Evolutionary conservation across 148 eudicot species (phyloP), one percentile per base, ranked within the genome.

Genomic region (Camellia lanceoleosa): DNA sequence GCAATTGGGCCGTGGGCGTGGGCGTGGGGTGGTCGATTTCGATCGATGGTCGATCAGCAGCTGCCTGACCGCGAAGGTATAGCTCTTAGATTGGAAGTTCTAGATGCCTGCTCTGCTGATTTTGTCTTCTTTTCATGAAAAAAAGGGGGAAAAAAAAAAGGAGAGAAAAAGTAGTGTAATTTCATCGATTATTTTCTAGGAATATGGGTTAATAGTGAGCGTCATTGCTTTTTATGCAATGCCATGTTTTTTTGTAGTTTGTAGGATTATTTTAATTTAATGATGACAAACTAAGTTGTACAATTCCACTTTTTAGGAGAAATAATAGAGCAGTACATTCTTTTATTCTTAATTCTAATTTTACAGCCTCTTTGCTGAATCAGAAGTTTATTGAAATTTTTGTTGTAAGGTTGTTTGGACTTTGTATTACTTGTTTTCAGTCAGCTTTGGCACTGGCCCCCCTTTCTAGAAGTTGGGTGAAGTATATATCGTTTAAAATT

Each of bases 1-100:
- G 86, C 58, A 87, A 85, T 73, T 73, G 80, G 87, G 84, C 43
- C 82, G 84, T 68, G 84, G 84, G 4, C 78, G 84, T 68, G 86
- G 87, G 12, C 84, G 84, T 68, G 87, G 12, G 38, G 38, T 30
- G 38, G 38, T 44, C 46, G 84, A 82, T 41, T 82, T 82, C 76
- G 83, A 80, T 80, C 86, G 74, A 83, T 65, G 78, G 77, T 19
- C 73, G n/a, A n/a, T n/a, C 65, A 23, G 38, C 38, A 30, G 38
- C 38, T 30, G 38, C 38, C 38, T 30, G 38, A 30, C 38, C 38
- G 38, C 38, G 38, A 30, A 30, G 38, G 38, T 30, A 30, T 1
- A 30, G 38, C 38, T 30, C 38, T 30, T 30, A 30, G 38, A 30
- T 30, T 30, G 38, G 38, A 1, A 30, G 38, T 30, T 30, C 38